These are phyloP conservation scores for Microcyclospora pomicola DNA, from an alignment of 2,329 filamentous ascomycete species.

Conservation along the genomic window DNA sequence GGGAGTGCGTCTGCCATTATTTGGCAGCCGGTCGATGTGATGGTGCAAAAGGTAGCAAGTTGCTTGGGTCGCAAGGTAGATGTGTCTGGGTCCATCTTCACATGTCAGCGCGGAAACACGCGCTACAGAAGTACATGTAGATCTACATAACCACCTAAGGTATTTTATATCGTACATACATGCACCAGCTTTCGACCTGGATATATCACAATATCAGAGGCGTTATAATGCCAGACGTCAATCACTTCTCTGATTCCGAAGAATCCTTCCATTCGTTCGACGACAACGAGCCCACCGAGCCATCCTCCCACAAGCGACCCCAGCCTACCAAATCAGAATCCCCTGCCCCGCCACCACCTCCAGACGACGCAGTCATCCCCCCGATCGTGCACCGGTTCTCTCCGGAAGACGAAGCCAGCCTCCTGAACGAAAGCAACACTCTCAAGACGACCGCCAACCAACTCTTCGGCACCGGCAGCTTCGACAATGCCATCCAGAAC, in stretches of 20 bases:
- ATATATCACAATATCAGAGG: too few relatives aligned
- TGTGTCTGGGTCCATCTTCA: too few relatives aligned
- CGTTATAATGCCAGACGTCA: slow-evolving; percentile 6
- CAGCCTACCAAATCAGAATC: background rate
- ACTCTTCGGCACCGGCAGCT: slow-evolving; percentile 60
- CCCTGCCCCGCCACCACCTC: slow-evolving; percentile 1
- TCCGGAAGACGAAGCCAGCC: slow-evolving; percentile 35
- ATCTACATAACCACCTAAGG: too few relatives aligned
- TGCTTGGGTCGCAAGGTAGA: too few relatives aligned
- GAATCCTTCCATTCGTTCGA: slow-evolving; percentile 21
- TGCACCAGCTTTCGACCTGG: too few relatives aligned
- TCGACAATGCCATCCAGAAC: slow-evolving; percentile 62
- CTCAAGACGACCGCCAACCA: slow-evolving; percentile 66
- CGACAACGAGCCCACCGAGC: slow-evolving; percentile 11
- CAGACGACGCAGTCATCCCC: slow-evolving; percentile 1
- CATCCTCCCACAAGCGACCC: slow-evolving; percentile 2
- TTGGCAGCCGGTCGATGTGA: too few relatives aligned
- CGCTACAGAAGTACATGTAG: too few relatives aligned
- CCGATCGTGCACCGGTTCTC: slow-evolving; percentile 21
- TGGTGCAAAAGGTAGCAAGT: too few relatives aligned
- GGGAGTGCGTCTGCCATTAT: too few relatives aligned
- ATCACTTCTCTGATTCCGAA: slow-evolving; percentile 16
- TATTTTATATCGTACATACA: too few relatives aligned
- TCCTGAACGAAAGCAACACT: slow-evolving; percentile 56
- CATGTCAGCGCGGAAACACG: too few relatives aligned